phyloP scores from a whole-genome alignment of 1,284 basidiomycete species.

The Trametes polyzona region DNA sequence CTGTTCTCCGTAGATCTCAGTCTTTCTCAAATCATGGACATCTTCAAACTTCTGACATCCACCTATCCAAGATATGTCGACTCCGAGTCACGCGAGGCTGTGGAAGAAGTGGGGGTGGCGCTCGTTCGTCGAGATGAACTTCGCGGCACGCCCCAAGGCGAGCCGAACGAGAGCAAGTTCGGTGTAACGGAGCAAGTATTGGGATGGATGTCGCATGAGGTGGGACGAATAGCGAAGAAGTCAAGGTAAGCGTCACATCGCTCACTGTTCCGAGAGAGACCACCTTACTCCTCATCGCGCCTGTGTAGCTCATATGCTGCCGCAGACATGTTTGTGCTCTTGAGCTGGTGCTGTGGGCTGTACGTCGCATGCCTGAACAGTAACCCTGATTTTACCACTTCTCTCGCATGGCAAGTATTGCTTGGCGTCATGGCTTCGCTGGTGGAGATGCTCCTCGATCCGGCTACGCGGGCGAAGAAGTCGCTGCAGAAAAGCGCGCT shows the following conservation, averaged over 20 bases:
- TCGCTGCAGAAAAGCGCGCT: slow-evolving; percentile 65
- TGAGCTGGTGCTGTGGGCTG: slow-evolving; percentile 74
- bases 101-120: slow-evolving; percentile 66
- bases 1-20: slow-evolving; percentile 54
- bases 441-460: slow-evolving; percentile 60
- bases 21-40: slow-evolving; percentile 66
- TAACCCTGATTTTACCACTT: slow-evolving; percentile 48
- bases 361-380: slow-evolving; percentile 55
- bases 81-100: slow-evolving; percentile 67
- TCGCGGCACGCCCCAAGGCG: slow-evolving; percentile 46
- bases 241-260: slow-evolving; percentile 48
- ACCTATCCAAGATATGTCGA: slow-evolving; percentile 83
- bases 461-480: slow-evolving; percentile 55
- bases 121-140: slow-evolving; percentile 64
- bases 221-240: slow-evolving; percentile 54
- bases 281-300: slow-evolving; percentile 1
- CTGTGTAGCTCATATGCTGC: slow-evolving; percentile 59
- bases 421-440: slow-evolving; percentile 58
- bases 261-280: slow-evolving; percentile 4
- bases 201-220: slow-evolving; percentile 73
- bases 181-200: slow-evolving; percentile 71
- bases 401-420: slow-evolving; percentile 53
- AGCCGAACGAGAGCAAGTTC: slow-evolving; percentile 45
- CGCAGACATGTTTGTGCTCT: slow-evolving; percentile 68
- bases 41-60: slow-evolving; percentile 73